These are phyloP conservation scores for Astragalus membranaceus DNA, from an alignment of 306 rosid genomes.

Conservation along the genomic window DNA sequence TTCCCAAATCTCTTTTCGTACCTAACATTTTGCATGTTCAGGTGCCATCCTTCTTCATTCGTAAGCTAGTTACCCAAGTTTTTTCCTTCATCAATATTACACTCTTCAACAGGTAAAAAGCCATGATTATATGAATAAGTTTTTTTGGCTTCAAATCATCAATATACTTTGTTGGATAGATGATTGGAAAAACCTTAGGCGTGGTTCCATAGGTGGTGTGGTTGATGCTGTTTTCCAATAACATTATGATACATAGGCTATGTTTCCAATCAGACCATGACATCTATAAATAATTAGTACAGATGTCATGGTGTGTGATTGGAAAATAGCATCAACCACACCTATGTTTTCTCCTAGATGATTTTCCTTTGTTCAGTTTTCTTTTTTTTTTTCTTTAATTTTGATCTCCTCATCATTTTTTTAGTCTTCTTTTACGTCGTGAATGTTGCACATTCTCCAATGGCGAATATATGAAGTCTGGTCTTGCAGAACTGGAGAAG, in stretches of 20 bases:
- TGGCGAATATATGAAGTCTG: slow-evolving; percentile 96
- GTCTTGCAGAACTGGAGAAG: slow-evolving; percentile 90
- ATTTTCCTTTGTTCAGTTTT: neutral
- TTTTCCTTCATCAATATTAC: slow-evolving; percentile 95
- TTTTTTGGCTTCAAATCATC: neutral
- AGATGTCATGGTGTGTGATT: too few relatives aligned
- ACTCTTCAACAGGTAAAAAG: slow-evolving; percentile 88
- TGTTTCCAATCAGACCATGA: too few relatives aligned
- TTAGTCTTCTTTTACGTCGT: slow-evolving; percentile 84
- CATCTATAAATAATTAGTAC: too few relatives aligned
- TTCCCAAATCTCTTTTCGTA: slow-evolving; percentile 10
- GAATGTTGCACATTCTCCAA: slow-evolving; percentile 98
- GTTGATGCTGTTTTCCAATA: too few relatives aligned
- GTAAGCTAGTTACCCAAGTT: slow-evolving; percentile 85
- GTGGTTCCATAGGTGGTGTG: too few relatives aligned
- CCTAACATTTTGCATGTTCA: slow-evolving; percentile 26
- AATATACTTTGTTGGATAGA: neutral
- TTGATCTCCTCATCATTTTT: slow-evolving; percentile 1
- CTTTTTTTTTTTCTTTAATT: neutral
- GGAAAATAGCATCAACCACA: too few relatives aligned
- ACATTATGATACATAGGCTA: too few relatives aligned
- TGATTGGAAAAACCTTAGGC: too few relatives aligned
- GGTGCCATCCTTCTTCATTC: slow-evolving; percentile 98
- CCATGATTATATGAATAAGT: neutral
- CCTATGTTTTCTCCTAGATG: too few relatives aligned